These are phyloP conservation scores for Microsporum canis DNA, from an alignment of 2,329 filamentous ascomycete genomes.

Conservation along the genomic window DNA sequence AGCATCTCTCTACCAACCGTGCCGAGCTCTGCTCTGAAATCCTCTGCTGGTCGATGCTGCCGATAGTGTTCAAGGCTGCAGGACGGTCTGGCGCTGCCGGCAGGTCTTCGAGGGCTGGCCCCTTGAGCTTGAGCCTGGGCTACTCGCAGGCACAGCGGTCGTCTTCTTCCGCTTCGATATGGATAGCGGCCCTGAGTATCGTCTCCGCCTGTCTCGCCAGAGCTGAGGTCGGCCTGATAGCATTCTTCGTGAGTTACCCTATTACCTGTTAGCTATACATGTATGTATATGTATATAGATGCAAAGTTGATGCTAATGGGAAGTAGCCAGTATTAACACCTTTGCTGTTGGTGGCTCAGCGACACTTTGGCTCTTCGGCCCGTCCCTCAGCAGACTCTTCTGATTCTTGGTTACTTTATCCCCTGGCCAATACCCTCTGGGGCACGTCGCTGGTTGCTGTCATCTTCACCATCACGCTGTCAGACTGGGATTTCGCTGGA, in stretches of 20 bases:
- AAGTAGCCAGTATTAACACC: slow-evolving; percentile 25
- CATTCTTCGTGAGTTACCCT: slow-evolving; percentile 6
- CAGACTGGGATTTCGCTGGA: slow-evolving; percentile 20
- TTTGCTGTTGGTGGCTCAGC: slow-evolving; percentile 21
- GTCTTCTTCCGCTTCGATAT: slow-evolving; percentile 1
- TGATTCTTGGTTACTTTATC: slow-evolving; percentile 10
- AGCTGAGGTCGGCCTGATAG: slow-evolving; percentile 7
- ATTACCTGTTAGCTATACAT: background rate
- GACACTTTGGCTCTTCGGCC: slow-evolving; percentile 12
- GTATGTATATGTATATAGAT: background rate
- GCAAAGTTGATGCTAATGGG: background rate
- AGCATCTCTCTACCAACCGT: background rate
- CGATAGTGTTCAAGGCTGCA: background rate
- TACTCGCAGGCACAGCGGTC: background rate
- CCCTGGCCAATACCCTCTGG: slow-evolving; percentile 16
- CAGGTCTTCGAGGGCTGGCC: background rate
- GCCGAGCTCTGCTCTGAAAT: slow-evolving; percentile 7
- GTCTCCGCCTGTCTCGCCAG: slow-evolving; percentile 3
- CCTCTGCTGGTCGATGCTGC: slow-evolving; percentile 7
- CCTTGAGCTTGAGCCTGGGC: background rate
- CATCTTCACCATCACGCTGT: slow-evolving; percentile 19
- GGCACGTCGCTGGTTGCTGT: slow-evolving; percentile 18
- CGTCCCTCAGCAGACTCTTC: slow-evolving; percentile 5
- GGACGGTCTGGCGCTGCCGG: background rate
- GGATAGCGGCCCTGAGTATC: slow-evolving; percentile 5